phyloP scores from a whole-genome alignment of 225 moss, liverwort and hornwort species.

The Pleurozium schreberi region DNA sequence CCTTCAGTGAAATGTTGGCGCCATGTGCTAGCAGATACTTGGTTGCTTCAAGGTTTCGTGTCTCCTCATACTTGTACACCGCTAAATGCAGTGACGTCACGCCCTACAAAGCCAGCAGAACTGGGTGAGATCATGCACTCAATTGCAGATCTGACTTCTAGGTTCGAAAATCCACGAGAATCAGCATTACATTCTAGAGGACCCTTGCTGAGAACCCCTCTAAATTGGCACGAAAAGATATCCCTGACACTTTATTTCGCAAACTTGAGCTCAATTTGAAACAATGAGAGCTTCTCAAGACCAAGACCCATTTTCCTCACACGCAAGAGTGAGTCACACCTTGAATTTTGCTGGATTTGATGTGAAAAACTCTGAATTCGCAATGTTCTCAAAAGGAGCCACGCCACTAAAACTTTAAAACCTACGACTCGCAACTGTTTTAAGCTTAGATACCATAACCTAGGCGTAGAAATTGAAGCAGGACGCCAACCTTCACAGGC shows the following conservation, averaged over 20 bases:
- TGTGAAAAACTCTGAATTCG: background rate
- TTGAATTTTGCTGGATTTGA: background rate
- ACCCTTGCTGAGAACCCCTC: background rate
- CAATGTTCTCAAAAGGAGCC: background rate
- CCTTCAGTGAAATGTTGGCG: slow-evolving; percentile 57
- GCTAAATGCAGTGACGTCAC: slow-evolving; percentile 83
- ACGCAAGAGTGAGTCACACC: background rate
- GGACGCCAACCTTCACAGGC: background rate
- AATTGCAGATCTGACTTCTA: background rate
- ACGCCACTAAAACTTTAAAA: background rate
- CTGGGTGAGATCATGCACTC: background rate
- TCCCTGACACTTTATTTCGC: background rate
- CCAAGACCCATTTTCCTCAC: background rate
- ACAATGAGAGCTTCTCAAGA: background rate
- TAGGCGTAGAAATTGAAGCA: background rate
- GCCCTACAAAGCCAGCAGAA: slow-evolving; percentile 39
- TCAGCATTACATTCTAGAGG: background rate
- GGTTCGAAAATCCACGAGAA: background rate
- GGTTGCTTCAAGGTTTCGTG: slow-evolving; percentile 37
- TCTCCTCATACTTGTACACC: slow-evolving; percentile 84
- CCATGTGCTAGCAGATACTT: slow-evolving; percentile 54
- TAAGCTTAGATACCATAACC: background rate
- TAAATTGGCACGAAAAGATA: background rate
- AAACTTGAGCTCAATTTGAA: background rate
- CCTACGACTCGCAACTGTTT: background rate